Base-by-base conservation (phyloP, 2,329 filamentous ascomycete genomes). In the Beauveria sp. region DNA sequence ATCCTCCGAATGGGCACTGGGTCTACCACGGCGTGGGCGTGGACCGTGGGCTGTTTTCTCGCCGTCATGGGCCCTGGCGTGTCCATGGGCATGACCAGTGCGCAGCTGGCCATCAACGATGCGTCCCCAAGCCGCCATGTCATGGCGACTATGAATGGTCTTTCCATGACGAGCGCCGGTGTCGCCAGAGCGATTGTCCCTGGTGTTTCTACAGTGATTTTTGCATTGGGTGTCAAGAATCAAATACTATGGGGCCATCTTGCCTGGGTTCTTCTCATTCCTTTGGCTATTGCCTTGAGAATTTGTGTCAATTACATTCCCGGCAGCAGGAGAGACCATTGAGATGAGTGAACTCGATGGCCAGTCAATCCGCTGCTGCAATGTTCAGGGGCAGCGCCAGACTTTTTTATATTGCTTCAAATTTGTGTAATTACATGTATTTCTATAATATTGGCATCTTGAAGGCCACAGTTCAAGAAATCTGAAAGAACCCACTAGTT, bases 91-190 rank as follows among this genome's bases (percentile, higher is more conserved):
- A 89, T 88, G 68, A 92, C 88, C 0, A 86, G 79, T 2, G 80
- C 87, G 1, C 89, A 93, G 75, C 83, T 93, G 9, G 84, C 85
- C 0, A 70, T 93, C 38, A 93, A 93, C 71, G 88, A 93, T 62
- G 83, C 89, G 2, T 81, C 86, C 0, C 90, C 90, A 0, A 84
- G 79, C 12, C 80, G 83, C 1, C 77, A 78, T 47, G 81, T 84
- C 0, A 76, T 93, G 9, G 89, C 86, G 0, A 91, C 85, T 0
- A 74, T 95, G 26, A 93, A 93, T 66, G 86, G 87, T 5, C 57
- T 76, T 3, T 73, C 74, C 0, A 45, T 93, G 62, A 87, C 88
- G 0, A 68, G 85, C 1, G 74, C 78, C 0, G 86, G 85, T 64
- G 86, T 77, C 0, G 75, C 90, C 26, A 79, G 90, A 18, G 81